Evolutionary conservation across 345 rosid genomes (phyloP).

Genomic region (Rubroshorea leprosula): DNA sequence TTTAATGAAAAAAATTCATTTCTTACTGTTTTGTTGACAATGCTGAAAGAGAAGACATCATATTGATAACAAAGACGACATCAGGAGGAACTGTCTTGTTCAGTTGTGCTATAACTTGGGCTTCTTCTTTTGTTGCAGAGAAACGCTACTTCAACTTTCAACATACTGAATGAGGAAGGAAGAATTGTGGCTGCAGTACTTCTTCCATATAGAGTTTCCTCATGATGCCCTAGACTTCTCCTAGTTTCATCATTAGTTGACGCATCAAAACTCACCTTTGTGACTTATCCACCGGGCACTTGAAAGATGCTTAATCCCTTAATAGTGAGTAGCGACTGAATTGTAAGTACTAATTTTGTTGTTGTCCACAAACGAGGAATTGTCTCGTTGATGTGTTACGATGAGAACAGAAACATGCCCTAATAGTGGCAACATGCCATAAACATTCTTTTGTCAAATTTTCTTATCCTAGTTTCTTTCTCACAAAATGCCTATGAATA

Average conservation of each 20-base stretch:
- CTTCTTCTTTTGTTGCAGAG: conserved; percentile 42
- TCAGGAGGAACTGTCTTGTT: too few relatives aligned
- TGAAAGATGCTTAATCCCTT: background rate
- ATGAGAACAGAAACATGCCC: background rate
- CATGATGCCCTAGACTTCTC: conserved; percentile 17
- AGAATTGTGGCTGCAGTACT: conserved; percentile 83
- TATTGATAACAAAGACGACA: too few relatives aligned
- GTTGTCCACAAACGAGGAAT: background rate
- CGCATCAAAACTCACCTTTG: too few relatives aligned
- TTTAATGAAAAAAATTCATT: too few relatives aligned
- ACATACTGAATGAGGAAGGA: conserved; percentile 92
- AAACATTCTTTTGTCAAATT: too few relatives aligned
- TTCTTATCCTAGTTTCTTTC: too few relatives aligned
- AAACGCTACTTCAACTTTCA: conserved; percentile 87
- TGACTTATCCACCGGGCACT: too few relatives aligned
- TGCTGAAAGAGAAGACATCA: background rate
- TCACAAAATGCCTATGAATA: too few relatives aligned
- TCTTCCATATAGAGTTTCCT: conserved; percentile 65
- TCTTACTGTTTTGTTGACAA: background rate
- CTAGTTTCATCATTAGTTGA: too few relatives aligned
- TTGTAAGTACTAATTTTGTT: background rate
- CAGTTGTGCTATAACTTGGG: background rate
- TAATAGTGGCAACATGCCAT: background rate
- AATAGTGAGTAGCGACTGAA: background rate
- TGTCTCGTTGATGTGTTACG: background rate